Evolutionary conservation across 83 land plant species (phyloP).

Genomic region (Picea abies): DNA sequence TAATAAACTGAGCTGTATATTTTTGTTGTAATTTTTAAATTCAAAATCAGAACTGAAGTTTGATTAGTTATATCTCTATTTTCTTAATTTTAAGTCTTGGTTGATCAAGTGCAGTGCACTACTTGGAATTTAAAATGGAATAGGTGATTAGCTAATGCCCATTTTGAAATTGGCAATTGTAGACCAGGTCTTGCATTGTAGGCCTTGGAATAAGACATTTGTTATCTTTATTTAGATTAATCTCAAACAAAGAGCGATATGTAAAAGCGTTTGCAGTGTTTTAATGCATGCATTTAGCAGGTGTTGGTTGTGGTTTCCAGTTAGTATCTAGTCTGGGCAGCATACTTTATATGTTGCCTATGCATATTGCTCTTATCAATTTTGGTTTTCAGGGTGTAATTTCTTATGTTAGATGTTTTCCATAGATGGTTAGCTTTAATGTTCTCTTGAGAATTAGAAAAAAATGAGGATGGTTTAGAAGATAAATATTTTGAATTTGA

Average conservation of each 20-base stretch:
- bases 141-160: not conserved
- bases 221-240: no score
- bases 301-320: not conserved
- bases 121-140: not conserved
- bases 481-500: not conserved
- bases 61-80: not conserved
- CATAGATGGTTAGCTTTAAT: not conserved
- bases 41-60: no score
- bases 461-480: not conserved
- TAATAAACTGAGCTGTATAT: not conserved
- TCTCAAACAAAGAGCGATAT: no score
- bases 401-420: not conserved
- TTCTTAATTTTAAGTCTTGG: not conserved
- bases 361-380: no score
- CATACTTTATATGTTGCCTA: not conserved
- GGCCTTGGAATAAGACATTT: not conserved
- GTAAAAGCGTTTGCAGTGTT: not conserved
- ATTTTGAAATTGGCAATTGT: not conserved
- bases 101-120: not conserved
- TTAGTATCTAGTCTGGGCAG: not conserved
- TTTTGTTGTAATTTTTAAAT: not conserved
- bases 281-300: not conserved
- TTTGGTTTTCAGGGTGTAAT: not conserved
- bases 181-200: not conserved
- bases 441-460: not conserved